These are phyloP conservation scores for Circinella umbellata DNA, from an alignment of 371 early-diverging fungal genomes.

Conservation along the genomic window DNA sequence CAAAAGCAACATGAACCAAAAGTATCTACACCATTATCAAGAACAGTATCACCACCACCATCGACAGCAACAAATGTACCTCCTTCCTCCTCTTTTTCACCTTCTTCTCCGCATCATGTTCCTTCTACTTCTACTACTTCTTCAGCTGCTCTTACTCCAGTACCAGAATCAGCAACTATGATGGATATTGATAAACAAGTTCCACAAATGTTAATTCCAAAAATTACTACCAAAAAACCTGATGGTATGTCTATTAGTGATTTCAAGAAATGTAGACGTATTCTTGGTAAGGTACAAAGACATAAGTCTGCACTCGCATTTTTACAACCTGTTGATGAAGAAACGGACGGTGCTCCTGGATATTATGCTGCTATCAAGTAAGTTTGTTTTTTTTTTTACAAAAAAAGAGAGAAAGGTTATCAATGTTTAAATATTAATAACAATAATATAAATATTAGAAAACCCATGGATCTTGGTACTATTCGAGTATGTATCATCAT, in stretches of 20 bases:
- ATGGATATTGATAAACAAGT: not conserved
- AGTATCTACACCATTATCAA: not conserved
- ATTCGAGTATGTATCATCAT: slow-evolving; percentile 41
- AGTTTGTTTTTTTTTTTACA: slow-evolving; percentile 6
- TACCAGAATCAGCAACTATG: not conserved
- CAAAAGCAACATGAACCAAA: slow-evolving; percentile 1
- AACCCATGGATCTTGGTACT: slow-evolving; percentile 96
- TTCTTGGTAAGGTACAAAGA: slow-evolving; percentile 56
- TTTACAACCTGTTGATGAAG: slow-evolving; percentile 69
- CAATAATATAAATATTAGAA: slow-evolving; percentile 51
- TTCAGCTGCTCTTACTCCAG: not conserved
- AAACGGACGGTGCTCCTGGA: slow-evolving; percentile 54
- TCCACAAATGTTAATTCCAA: slow-evolving; percentile 8
- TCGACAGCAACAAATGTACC: too few relatives aligned
- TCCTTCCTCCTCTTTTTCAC: not conserved
- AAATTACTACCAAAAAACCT: slow-evolving; percentile 16
- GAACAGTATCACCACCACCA: not conserved
- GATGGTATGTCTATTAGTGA: slow-evolving; percentile 34
- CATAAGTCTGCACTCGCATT: slow-evolving; percentile 68
- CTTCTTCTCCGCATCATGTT: not conserved
- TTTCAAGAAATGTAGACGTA: slow-evolving; percentile 40
- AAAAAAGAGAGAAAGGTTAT: not conserved
- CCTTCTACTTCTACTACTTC: not conserved
- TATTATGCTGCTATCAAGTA: slow-evolving; percentile 48
- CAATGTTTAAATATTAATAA: too few relatives aligned